Percentiles rank a stretch among this genome's conserved stretches.
phyloP scores from a whole-genome alignment of 2,329 filamentous ascomycete genomes.

The Aureobasidium sp. region DNA sequence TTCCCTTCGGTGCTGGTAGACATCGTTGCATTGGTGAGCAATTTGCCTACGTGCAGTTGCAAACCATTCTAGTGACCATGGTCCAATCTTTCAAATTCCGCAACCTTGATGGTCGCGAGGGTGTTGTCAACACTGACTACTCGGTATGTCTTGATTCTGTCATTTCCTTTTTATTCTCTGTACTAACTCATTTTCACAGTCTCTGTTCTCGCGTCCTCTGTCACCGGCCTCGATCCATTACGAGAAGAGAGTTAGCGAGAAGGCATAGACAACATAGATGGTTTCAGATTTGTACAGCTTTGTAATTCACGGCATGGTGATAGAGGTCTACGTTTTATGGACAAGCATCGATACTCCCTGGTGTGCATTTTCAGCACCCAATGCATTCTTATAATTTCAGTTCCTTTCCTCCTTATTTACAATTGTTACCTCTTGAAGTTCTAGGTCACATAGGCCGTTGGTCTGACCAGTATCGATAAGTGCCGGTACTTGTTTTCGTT shows the following conservation, averaged over 20 bases:
- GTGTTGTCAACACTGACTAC: conserved; percentile 61
- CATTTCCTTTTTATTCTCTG: too few species aligned
- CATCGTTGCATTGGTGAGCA: conserved; percentile 96
- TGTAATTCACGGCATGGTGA: conserved; percentile 2
- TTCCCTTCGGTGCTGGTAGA: conserved; percentile 87
- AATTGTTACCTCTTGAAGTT: background rate
- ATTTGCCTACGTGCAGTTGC: conserved; percentile 87
- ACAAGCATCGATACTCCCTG: background rate
- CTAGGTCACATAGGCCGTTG: background rate
- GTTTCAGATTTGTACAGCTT: conserved; percentile 1
- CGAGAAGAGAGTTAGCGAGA: conserved; percentile 49
- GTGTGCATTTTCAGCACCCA: background rate
- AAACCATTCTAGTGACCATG: conserved; percentile 70
- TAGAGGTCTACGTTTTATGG: background rate
- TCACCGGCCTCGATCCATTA: conserved; percentile 54
- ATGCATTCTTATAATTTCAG: background rate
- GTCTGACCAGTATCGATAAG: background rate
- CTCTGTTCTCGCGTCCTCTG: conserved; percentile 39
- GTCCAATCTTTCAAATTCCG: conserved; percentile 73
- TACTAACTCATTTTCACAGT: background rate
- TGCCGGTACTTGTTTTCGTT: background rate
- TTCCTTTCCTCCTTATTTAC: background rate
- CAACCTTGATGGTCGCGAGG: conserved; percentile 62
- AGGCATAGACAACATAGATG: conserved; percentile 5
- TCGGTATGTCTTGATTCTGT: conserved; percentile 25